Conservation (phyloP, 2,329 filamentous ascomycete species). For the Sporothrix dimorphospora region DNA sequence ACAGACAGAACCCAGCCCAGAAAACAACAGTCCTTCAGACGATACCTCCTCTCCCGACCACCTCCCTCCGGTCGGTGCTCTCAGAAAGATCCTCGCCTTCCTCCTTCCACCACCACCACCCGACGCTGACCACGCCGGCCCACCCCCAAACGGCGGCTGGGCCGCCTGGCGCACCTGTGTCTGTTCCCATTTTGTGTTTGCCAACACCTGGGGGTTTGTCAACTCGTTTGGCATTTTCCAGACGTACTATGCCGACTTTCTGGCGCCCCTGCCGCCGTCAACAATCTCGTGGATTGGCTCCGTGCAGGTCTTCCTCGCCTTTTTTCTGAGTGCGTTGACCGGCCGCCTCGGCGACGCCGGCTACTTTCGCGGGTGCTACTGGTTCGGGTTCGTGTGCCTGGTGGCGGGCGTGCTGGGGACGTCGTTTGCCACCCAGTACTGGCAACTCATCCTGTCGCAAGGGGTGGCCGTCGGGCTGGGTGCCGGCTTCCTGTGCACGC, state of each 20-base stretch:
- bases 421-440: constrained; percentile 31
- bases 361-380: constrained; percentile 30
- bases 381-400: constrained; percentile 25
- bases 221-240: constrained; percentile 36
- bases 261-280: constrained; percentile 30
- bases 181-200: constrained; percentile 37
- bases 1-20: neutral
- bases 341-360: constrained; percentile 34
- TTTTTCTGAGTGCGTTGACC: constrained; percentile 29
- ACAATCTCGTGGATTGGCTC: constrained; percentile 36
- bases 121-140: constrained; percentile 13
- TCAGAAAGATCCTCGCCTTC: constrained; percentile 2
- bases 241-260: constrained; percentile 34
- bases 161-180: constrained; percentile 26
- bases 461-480: constrained; percentile 44
- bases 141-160: constrained; percentile 27
- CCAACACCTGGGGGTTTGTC: constrained; percentile 34
- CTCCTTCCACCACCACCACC: constrained; percentile 15
- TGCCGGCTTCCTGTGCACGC: constrained; percentile 44
- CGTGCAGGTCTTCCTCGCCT: constrained; percentile 31
- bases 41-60: no score
- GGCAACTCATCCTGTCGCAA: constrained; percentile 41
- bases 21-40: neutral
- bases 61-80: neutral
- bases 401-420: constrained; percentile 29